phyloP scores from a whole-genome alignment of 345 rosid species.

The Mercurialis annua region DNA sequence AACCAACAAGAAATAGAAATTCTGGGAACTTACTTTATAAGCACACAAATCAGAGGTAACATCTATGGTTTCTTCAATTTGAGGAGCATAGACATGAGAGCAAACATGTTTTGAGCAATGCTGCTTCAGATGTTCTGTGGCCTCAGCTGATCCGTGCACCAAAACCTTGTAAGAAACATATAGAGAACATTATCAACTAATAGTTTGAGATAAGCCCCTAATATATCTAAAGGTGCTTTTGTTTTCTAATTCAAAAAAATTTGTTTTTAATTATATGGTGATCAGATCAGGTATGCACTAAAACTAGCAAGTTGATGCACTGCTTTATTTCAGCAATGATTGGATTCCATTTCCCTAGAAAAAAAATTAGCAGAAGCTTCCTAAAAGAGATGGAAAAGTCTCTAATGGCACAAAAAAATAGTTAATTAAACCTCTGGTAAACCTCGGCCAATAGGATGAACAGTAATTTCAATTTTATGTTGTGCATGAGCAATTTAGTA shows the following conservation, averaged over 20 bases:
- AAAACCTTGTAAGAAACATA: slow-evolving; percentile 54
- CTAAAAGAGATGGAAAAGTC: neutral
- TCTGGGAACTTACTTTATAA: slow-evolving; percentile 54
- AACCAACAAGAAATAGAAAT: neutral
- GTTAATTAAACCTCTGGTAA: neutral
- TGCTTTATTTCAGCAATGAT: neutral
- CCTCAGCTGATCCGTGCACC: slow-evolving; percentile 97
- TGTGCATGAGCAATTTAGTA: neutral
- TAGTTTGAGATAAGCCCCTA: slow-evolving; percentile 4
- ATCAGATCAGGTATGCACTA: slow-evolving; percentile 1
- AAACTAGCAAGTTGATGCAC: neutral
- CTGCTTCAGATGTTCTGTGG: slow-evolving; percentile 95
- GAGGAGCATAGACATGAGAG: slow-evolving; percentile 90
- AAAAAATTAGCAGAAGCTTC: neutral
- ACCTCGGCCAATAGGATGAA: neutral
- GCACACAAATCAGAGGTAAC: slow-evolving; percentile 97
- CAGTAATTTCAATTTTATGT: neutral
- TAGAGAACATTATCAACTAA: neutral
- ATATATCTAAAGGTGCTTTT: neutral
- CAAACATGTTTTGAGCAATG: slow-evolving; percentile 80
- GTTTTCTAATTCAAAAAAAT: neutral
- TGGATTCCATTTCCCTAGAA: neutral
- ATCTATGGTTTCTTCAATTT: slow-evolving; percentile 83
- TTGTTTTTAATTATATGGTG: neutral
- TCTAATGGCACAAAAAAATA: neutral